phyloP scores from a whole-genome alignment of 257 asterid genomes.

The Solanum piurae region DNA sequence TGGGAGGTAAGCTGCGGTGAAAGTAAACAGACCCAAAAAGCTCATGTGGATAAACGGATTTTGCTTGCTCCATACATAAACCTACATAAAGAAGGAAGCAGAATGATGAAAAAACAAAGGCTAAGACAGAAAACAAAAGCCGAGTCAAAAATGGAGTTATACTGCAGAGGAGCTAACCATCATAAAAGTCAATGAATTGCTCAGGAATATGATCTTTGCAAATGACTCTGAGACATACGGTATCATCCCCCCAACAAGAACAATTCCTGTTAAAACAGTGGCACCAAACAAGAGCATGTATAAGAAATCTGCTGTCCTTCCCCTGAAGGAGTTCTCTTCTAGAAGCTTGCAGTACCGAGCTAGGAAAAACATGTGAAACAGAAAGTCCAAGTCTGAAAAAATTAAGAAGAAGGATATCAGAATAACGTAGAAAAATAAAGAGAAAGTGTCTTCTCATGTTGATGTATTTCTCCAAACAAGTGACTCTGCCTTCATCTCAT shows the following conservation, averaged over 20 bases:
- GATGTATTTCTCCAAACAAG: not conserved
- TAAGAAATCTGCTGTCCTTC: conserved; percentile 96
- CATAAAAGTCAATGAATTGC: conserved; percentile 99
- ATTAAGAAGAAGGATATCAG: not conserved
- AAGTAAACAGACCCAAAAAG: conserved; percentile 94
- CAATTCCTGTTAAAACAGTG: conserved; percentile 79
- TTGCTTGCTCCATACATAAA: conserved; percentile 99
- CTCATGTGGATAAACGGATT: conserved; percentile 97
- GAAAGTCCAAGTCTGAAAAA: conserved; percentile 82
- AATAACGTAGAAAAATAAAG: not conserved
- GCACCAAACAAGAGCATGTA: conserved; percentile 96
- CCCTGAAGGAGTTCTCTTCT: conserved; percentile 93
- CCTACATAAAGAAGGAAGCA: conserved; percentile 30
- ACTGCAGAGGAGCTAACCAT: conserved; percentile 53
- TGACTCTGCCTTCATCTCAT: not conserved
- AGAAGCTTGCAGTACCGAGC: conserved; percentile 99
- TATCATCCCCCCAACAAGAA: conserved; percentile 92
- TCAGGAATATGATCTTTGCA: conserved; percentile 88
- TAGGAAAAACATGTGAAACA: conserved; percentile 99
- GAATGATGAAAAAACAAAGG: not conserved
- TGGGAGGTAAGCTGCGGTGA: conserved; percentile 98
- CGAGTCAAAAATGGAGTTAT: not conserved
- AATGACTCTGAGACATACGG: conserved; percentile 92
- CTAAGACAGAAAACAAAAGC: not conserved
- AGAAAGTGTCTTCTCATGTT: not conserved